These are phyloP conservation scores for Zizania latifolia DNA, from an alignment of 176 grass and related monocot species.

Conservation along the genomic window DNA sequence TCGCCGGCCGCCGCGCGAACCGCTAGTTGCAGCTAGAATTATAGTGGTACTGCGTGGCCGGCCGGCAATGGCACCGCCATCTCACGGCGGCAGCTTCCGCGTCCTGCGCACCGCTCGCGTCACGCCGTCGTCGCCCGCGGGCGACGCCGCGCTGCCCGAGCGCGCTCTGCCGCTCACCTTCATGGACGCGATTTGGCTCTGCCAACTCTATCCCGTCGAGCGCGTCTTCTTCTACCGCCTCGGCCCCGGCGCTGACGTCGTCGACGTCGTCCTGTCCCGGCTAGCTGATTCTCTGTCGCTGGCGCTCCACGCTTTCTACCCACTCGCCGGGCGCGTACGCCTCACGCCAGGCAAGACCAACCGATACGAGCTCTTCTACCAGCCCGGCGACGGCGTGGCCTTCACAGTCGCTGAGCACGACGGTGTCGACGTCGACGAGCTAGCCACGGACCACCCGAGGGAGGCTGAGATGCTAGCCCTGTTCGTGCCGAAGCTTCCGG, in stretches of 20 bases:
- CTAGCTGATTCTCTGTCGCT: constrained; percentile 27
- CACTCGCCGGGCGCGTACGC: constrained; percentile 20
- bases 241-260: too few relatives aligned
- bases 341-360: not conserved
- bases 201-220: not conserved
- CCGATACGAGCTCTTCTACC: constrained; percentile 27
- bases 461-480: constrained; percentile 14
- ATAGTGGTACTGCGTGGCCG: too few relatives aligned
- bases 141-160: not conserved
- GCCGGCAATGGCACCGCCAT: too few relatives aligned
- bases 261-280: not conserved
- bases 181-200: constrained; percentile 25
- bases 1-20: too few relatives aligned
- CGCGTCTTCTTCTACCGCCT: constrained; percentile 37
- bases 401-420: constrained; percentile 24
- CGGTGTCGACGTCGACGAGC: not conserved
- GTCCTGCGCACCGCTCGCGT: constrained; percentile 21
- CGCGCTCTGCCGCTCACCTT: constrained; percentile 21
- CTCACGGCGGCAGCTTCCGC: not conserved
- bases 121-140: not conserved
- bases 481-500: constrained; percentile 1
- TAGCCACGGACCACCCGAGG: not conserved
- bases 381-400: constrained; percentile 11
- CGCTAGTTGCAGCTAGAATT: too few relatives aligned
- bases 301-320: constrained; percentile 9